Evolutionary conservation across 305 asterid species (phyloP).

Genomic region (Fraxinus floribunda): DNA sequence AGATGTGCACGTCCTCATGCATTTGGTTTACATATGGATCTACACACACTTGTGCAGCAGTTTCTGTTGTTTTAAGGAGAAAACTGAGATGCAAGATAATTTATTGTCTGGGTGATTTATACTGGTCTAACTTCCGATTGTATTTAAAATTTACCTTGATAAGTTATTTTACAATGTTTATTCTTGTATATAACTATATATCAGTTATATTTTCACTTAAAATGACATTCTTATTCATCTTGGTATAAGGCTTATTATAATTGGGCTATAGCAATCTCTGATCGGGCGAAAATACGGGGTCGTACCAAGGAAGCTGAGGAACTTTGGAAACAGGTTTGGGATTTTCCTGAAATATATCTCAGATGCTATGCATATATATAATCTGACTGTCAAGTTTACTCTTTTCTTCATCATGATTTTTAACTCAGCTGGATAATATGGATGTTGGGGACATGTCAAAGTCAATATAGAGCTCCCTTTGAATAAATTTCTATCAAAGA

Average conservation of each 20-base stretch:
- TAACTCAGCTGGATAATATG: neutral
- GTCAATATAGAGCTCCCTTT: neutral
- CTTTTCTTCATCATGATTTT: constrained; percentile 17
- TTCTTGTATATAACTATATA: neutral
- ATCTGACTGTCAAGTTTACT: constrained; percentile 1
- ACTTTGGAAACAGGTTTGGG: constrained; percentile 84
- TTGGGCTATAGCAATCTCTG: constrained; percentile 99
- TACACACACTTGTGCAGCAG: neutral
- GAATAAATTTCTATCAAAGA: neutral
- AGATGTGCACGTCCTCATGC: neutral
- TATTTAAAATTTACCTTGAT: constrained; percentile 8
- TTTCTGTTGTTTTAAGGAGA: neutral
- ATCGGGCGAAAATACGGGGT: constrained; percentile 97
- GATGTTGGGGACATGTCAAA: neutral
- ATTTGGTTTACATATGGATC: neutral
- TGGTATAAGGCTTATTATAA: constrained; percentile 72
- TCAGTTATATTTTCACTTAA: constrained; percentile 9
- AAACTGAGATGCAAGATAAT: neutral
- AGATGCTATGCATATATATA: constrained; percentile 17
- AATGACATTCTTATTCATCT: constrained; percentile 13
- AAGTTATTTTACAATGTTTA: constrained; percentile 1
- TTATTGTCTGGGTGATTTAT: neutral
- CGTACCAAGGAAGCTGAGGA: constrained; percentile 99
- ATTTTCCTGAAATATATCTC: constrained; percentile 17
- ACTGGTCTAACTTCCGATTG: constrained; percentile 4